Evolutionary conservation across 352 stramenopile species (phyloP).

Genomic region (Globisporangium carolinianum): DNA sequence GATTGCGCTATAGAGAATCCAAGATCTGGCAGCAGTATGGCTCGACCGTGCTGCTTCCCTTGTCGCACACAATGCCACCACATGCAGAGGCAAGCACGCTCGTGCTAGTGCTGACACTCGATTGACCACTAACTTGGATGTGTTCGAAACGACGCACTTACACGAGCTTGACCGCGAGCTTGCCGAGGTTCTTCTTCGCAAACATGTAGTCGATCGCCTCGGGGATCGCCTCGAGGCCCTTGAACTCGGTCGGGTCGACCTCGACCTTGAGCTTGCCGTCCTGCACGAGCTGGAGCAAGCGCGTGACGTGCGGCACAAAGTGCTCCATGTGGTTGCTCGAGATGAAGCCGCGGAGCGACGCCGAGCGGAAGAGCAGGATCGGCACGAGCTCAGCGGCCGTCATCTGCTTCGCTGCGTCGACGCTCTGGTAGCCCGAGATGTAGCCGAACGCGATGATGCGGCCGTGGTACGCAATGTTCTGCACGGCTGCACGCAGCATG

Average conservation of each 20-base stretch:
- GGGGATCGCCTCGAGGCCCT: conserved; percentile 25
- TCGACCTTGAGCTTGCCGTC: conserved; percentile 22
- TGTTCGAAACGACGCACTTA: neutral
- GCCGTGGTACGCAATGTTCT: conserved; percentile 51
- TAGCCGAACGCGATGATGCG: conserved; percentile 54
- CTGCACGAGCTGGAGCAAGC: conserved; percentile 37
- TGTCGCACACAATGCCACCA: too few species aligned
- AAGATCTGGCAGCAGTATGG: too few species aligned
- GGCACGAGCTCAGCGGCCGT: neutral
- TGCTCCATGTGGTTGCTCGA: conserved; percentile 31
- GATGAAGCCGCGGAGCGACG: conserved; percentile 32
- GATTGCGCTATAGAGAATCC: too few species aligned
- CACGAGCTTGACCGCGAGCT: conserved; percentile 38
- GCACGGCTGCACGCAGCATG: conserved; percentile 34
- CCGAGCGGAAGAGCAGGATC: conserved; percentile 4
- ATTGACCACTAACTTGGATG: too few species aligned
- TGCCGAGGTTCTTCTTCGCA: conserved; percentile 32
- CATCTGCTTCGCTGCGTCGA: conserved; percentile 5
- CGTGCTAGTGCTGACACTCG: too few species aligned
- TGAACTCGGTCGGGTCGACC: conserved; percentile 19
- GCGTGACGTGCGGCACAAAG: conserved; percentile 32
- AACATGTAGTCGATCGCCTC: conserved; percentile 37
- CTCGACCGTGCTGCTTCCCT: too few species aligned
- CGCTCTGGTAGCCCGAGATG: conserved; percentile 40
- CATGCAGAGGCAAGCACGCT: too few species aligned